A percentile compares a stretch with the other conserved stretches of the same genome.
These are phyloP conservation scores for Pichia sp. DNA, from an alignment of 1,139 yeast species.

Conservation along the genomic window DNA sequence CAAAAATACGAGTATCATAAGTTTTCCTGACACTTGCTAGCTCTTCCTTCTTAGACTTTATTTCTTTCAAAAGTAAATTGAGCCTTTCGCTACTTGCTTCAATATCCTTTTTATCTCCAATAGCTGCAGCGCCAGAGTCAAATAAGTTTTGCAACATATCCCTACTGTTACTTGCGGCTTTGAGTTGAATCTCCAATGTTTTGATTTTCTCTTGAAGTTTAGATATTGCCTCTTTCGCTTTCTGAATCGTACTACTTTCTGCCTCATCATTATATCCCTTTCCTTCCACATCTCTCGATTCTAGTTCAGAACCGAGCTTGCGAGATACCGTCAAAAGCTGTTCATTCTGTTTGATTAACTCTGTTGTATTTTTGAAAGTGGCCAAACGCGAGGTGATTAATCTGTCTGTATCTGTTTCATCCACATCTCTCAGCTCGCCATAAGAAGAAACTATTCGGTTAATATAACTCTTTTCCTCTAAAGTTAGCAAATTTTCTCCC, in stretches of 20 bases:
- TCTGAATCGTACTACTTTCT: slow-evolving; percentile 25
- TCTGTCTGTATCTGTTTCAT: slow-evolving; percentile 62
- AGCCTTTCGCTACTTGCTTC: slow-evolving; percentile 31
- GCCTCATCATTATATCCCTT: slow-evolving; percentile 51
- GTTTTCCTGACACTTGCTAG: slow-evolving; percentile 36
- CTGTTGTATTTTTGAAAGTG: slow-evolving; percentile 60
- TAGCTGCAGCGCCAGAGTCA: slow-evolving; percentile 38
- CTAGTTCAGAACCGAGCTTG: slow-evolving; percentile 65
- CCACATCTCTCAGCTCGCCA: slow-evolving; percentile 44
- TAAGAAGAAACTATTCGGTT: slow-evolving; percentile 28
- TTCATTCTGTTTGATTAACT: slow-evolving; percentile 69
- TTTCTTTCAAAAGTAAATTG: slow-evolving; percentile 33
- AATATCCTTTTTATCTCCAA: slow-evolving; percentile 20
- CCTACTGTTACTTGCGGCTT: slow-evolving; percentile 56
- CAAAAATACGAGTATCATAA: slow-evolving; percentile 37
- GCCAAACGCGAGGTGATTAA: slow-evolving; percentile 72
- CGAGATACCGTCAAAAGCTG: slow-evolving; percentile 65
- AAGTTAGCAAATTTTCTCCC: slow-evolving; percentile 32
- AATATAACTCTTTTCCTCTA: slow-evolving; percentile 28
- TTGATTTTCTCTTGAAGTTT: slow-evolving; percentile 61
- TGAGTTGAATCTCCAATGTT: slow-evolving; percentile 45
- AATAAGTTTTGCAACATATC: slow-evolving; percentile 47
- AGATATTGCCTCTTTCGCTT: slow-evolving; percentile 69
- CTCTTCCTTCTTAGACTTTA: slow-evolving; percentile 26
- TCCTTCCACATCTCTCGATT: slow-evolving; percentile 52